Conservation (phyloP, 306 rosid species). For the Cicer judaicum region DNA sequence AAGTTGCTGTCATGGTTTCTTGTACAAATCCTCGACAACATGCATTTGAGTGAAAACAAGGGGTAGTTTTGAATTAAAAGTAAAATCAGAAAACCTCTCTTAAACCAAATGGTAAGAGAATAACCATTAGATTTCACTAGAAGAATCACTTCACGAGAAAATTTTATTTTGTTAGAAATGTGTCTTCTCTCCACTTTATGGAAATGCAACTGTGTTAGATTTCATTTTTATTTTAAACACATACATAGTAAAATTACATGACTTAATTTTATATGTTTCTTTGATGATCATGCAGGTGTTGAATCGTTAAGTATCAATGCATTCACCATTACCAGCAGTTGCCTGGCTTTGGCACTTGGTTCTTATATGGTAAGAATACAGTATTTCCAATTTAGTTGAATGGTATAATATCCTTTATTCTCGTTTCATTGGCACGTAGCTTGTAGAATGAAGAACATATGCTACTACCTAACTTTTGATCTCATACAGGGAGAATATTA, state of each 20-base stretch:
- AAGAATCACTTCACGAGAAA: not conserved
- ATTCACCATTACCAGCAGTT: constrained; percentile 47
- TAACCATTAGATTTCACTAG: no score
- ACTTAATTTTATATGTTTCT: constrained; percentile 20
- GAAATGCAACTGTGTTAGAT: not conserved
- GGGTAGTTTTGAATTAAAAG: no score
- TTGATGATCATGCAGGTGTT: constrained; percentile 54
- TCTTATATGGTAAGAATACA: constrained; percentile 68
- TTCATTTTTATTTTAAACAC: constrained; percentile 11
- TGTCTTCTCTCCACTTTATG: not conserved
- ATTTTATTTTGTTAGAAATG: not conserved
- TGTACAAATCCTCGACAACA: no score
- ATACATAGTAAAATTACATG: not conserved
- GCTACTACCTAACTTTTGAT: not conserved
- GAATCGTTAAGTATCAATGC: constrained; percentile 63
- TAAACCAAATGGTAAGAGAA: not conserved
- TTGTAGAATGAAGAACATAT: no score
- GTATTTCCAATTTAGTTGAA: not conserved
- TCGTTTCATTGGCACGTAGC: not conserved
- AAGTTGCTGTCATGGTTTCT: not conserved
- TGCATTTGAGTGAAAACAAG: no score
- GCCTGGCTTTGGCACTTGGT: constrained; percentile 54
- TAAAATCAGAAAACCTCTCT: not conserved
- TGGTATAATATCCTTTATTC: constrained; percentile 1
- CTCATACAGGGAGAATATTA: not conserved